phyloP scores from a whole-genome alignment of 2,329 filamentous ascomycete genomes.

The Alternaria consortialis region DNA sequence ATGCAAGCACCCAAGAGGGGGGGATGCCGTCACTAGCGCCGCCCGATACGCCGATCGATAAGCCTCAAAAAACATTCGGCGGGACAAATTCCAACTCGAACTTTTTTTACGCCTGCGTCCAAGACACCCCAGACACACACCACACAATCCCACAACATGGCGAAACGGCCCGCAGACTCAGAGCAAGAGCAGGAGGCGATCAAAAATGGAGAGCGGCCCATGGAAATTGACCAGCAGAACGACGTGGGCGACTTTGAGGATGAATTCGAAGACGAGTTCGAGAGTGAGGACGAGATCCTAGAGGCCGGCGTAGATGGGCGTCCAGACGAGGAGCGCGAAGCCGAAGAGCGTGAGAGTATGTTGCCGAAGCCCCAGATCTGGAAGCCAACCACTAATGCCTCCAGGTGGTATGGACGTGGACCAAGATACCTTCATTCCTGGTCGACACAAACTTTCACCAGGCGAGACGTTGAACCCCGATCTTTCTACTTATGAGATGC shows the following conservation, averaged over 20 bases:
- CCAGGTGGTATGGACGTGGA: conserved; percentile 89
- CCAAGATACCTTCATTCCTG: conserved; percentile 94
- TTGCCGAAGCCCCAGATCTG: conserved; percentile 23
- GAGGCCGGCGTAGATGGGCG: conserved; percentile 94
- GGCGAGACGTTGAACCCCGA: conserved; percentile 93
- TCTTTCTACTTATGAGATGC: conserved; percentile 95
- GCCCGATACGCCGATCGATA: conserved; percentile 14
- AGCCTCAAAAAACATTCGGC: conserved; percentile 33
- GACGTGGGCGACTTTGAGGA: conserved; percentile 84
- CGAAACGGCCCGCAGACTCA: conserved; percentile 67
- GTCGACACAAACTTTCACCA: conserved; percentile 87
- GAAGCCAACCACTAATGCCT: conserved; percentile 7
- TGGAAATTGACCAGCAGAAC: conserved; percentile 53
- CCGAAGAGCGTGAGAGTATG: conserved; percentile 78
- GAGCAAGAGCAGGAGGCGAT: conserved; percentile 61
- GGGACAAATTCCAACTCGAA: conserved; percentile 10
- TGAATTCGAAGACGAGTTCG: conserved; percentile 91
- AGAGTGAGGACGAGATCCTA: conserved; percentile 90
- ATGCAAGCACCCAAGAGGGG: conserved; percentile 1
- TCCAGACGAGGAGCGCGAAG: conserved; percentile 90
- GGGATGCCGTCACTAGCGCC: conserved; percentile 15
- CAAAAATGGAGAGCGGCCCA: conserved; percentile 69
- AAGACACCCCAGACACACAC: conserved; percentile 2
- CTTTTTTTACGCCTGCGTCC: conserved; percentile 15
- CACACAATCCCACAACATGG: conserved; percentile 56